Conservation (phyloP, 2,329 filamentous ascomycete species). For the Botrytis galanthina region DNA sequence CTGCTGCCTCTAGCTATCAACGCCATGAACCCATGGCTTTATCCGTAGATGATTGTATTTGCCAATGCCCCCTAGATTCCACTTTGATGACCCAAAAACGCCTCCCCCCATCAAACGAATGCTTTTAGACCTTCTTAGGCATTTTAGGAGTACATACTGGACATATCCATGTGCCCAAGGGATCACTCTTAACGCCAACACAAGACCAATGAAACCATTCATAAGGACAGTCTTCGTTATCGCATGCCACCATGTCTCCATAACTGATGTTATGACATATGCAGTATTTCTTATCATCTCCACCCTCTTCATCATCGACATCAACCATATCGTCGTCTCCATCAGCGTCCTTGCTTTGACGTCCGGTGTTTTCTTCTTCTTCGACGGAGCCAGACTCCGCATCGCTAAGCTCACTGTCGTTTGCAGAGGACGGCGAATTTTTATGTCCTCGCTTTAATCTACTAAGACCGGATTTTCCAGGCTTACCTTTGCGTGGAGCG, state of each 20-base stretch:
- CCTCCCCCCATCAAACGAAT: background rate
- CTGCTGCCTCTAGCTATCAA: background rate
- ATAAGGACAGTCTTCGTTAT: constrained; percentile 76
- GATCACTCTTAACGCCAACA: constrained; percentile 66
- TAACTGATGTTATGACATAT: constrained; percentile 80
- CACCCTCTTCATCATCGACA: constrained; percentile 66
- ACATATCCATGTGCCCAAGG: constrained; percentile 66
- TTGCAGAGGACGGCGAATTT: constrained; percentile 61
- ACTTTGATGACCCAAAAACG: background rate
- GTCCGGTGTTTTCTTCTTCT: constrained; percentile 45
- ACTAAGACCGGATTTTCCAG: constrained; percentile 57
- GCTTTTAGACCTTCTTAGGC: background rate
- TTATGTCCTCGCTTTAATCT: constrained; percentile 57
- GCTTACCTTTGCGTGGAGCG: constrained; percentile 33
- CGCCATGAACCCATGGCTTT: background rate
- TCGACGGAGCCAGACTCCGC: constrained; percentile 56
- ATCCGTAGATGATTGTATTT: constrained; percentile 7
- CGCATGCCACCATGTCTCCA: constrained; percentile 86
- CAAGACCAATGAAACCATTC: constrained; percentile 89
- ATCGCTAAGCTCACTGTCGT: constrained; percentile 64
- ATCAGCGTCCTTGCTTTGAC: constrained; percentile 49
- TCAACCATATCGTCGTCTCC: constrained; percentile 54
- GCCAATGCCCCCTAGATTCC: background rate
- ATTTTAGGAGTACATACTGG: constrained; percentile 55
- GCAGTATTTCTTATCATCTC: constrained; percentile 77